Evolutionary conservation across 2,329 filamentous ascomycete species (phyloP).

Genomic region (Fusarium sp.): DNA sequence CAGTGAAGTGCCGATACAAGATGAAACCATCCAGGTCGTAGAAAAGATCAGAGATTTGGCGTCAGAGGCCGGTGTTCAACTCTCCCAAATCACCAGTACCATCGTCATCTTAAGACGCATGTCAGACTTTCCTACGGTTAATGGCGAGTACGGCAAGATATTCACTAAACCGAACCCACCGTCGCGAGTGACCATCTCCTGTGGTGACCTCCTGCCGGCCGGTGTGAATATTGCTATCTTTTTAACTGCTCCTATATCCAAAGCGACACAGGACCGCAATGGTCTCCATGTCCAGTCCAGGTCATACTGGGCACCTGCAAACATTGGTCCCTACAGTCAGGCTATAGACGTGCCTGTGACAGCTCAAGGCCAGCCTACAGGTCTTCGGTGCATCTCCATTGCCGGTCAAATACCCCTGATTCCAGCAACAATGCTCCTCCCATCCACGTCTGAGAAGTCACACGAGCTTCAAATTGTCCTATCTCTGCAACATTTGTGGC

Average conservation of each 20-base stretch:
- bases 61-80: slow-evolving; percentile 43
- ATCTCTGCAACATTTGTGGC: slow-evolving; percentile 88
- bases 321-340: slow-evolving; percentile 97
- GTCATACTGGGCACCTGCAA: slow-evolving; percentile 97
- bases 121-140: slow-evolving; percentile 80
- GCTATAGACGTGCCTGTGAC: slow-evolving; percentile 69
- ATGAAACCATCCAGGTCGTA: slow-evolving; percentile 63
- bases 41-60: slow-evolving; percentile 58
- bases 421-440: slow-evolving; percentile 79
- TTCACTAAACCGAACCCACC: slow-evolving; percentile 86
- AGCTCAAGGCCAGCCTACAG: slow-evolving; percentile 18
- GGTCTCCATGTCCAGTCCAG: slow-evolving; percentile 90
- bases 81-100: slow-evolving; percentile 62
- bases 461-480: slow-evolving; percentile 73
- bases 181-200: slow-evolving; percentile 84
- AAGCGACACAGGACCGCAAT: slow-evolving; percentile 56
- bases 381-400: slow-evolving; percentile 67
- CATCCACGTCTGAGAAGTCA: slow-evolving; percentile 51
- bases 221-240: slow-evolving; percentile 71
- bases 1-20: slow-evolving; percentile 53
- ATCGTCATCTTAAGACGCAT: slow-evolving; percentile 82
- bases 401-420: slow-evolving; percentile 93
- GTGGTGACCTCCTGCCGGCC: slow-evolving; percentile 73
- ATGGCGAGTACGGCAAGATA: slow-evolving; percentile 78
- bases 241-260: slow-evolving; percentile 55